A percentile compares a stretch with the other conserved stretches of the same genome.
These are phyloP conservation scores for Lophiostoma macrostomum DNA, from an alignment of 495 filamentous ascomycete genomes.

Conservation along the genomic window DNA sequence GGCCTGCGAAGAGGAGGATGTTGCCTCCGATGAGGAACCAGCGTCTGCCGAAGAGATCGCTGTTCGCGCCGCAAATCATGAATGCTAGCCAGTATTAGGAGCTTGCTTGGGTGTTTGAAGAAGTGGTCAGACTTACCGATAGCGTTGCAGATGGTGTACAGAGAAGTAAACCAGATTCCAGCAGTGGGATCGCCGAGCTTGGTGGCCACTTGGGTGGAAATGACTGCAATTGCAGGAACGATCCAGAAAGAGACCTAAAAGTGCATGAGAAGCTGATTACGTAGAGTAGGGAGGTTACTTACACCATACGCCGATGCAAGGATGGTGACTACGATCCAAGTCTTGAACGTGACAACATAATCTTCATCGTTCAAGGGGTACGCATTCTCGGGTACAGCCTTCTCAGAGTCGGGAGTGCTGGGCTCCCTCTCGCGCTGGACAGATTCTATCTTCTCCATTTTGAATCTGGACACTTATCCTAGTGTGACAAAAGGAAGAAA, in stretches of 20 bases:
- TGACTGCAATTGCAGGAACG: conserved; percentile 8
- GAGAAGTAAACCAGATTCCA: conserved; percentile 12
- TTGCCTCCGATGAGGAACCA: conserved; percentile 23
- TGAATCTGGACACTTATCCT: no score
- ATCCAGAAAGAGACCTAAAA: conserved; percentile 21
- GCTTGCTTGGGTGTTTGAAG: background rate
- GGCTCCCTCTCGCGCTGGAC: conserved; percentile 1
- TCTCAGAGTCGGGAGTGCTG: conserved; percentile 2
- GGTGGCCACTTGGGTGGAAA: conserved; percentile 9
- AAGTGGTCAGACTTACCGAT: background rate
- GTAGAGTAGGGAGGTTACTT: background rate
- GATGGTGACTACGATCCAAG: conserved; percentile 22
- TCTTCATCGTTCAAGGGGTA: conserved; percentile 10
- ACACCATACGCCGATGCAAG: conserved; percentile 14
- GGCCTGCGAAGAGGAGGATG: conserved; percentile 10
- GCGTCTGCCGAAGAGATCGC: conserved; percentile 19
- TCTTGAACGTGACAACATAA: conserved; percentile 22
- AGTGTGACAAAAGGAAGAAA: no score
- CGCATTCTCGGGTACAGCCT: background rate
- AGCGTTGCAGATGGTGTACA: conserved; percentile 21
- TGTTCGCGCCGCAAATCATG: conserved; percentile 25
- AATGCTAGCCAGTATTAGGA: conserved; percentile 13
- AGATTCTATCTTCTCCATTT: conserved; percentile 4
- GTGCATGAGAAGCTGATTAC: conserved; percentile 18
- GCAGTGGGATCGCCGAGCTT: conserved; percentile 13